A percentile compares a stretch with the other conserved stretches of the same genome.
Conservation (phyloP, 768 basidiomycete species). For the Agrocybe praecox region DNA sequence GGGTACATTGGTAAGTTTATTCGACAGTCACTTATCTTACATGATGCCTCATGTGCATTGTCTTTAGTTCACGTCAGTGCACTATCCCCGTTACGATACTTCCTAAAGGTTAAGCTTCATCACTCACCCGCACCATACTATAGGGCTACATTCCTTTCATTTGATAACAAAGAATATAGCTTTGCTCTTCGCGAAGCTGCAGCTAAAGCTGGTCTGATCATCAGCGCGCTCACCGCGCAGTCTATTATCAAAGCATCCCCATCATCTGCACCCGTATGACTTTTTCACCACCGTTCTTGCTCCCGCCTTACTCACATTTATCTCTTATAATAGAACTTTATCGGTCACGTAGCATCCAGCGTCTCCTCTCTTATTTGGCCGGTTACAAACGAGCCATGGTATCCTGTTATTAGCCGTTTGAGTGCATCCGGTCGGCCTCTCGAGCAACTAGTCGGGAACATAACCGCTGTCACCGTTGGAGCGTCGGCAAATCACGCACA, state of each 20-base stretch:
- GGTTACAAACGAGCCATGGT: constrained; percentile 31
- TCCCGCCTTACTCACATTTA: background rate
- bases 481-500: constrained; percentile 51
- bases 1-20: constrained; percentile 28
- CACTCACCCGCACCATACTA: background rate
- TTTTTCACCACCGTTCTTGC: background rate
- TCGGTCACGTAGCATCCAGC: constrained; percentile 26
- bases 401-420: constrained; percentile 41
- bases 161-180: constrained; percentile 6
- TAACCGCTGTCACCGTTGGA: constrained; percentile 50
- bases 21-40: background rate
- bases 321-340: constrained; percentile 24
- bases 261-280: constrained; percentile 12
- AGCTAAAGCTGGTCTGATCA: constrained; percentile 5
- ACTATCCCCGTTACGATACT: background rate
- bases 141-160: constrained; percentile 13
- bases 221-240: constrained; percentile 8
- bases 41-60: too few species aligned
- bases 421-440: constrained; percentile 35
- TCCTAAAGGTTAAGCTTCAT: too few species aligned
- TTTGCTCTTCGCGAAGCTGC: constrained; percentile 13
- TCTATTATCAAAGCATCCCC: constrained; percentile 9
- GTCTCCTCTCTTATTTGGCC: constrained; percentile 30
- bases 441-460: constrained; percentile 43
- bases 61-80: constrained; percentile 7